Percentiles rank a stretch among this genome's conserved stretches.
phyloP scores from a whole-genome alignment of 1,284 basidiomycete species.

The Heliocybe sulcata region DNA sequence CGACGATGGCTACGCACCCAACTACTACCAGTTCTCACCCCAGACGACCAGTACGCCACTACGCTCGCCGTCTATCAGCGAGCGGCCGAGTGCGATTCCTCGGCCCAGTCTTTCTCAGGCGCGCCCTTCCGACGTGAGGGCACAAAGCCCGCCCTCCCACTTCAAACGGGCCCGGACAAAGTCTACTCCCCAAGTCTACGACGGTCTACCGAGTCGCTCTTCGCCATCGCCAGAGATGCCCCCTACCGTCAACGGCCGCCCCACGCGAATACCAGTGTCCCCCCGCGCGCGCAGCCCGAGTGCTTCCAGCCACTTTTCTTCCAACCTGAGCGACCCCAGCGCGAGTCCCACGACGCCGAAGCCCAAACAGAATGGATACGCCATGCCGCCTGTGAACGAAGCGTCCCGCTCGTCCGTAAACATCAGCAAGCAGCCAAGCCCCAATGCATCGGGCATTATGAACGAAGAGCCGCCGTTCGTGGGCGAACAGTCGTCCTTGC shows the following conservation, averaged over 20 bases:
- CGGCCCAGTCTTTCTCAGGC: conserved; percentile 35
- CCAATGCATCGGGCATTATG: conserved; percentile 32
- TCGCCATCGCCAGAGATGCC: conserved; percentile 21
- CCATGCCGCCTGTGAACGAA: conserved; percentile 13
- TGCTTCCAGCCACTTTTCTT: conserved; percentile 29
- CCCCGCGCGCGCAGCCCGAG: conserved; percentile 33
- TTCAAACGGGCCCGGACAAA: conserved; percentile 43
- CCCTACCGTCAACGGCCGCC: conserved; percentile 20
- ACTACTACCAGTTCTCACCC: conserved; percentile 16
- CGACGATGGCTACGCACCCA: conserved; percentile 28
- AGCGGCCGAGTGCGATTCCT: conserved; percentile 38
- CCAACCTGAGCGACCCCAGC: conserved; percentile 16
- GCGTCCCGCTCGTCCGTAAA: conserved; percentile 15
- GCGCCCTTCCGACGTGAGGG: conserved; percentile 15
- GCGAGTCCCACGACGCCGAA: conserved; percentile 19
- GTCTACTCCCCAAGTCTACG: conserved; percentile 47
- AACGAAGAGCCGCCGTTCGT: conserved; percentile 33
- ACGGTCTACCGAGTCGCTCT: conserved; percentile 20
- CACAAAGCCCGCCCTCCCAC: conserved; percentile 10
- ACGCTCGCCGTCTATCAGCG: conserved; percentile 13
- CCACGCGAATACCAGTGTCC: conserved; percentile 43
- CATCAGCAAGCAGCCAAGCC: conserved; percentile 14
- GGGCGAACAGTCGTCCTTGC: neutral
- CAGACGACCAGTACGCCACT: conserved; percentile 15
- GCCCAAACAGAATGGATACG: conserved; percentile 16